A percentile compares a stretch with the other conserved stretches of the same genome.
These are phyloP conservation scores for Lepidium didymum DNA, from an alignment of 345 rosid genomes.

Conservation along the genomic window DNA sequence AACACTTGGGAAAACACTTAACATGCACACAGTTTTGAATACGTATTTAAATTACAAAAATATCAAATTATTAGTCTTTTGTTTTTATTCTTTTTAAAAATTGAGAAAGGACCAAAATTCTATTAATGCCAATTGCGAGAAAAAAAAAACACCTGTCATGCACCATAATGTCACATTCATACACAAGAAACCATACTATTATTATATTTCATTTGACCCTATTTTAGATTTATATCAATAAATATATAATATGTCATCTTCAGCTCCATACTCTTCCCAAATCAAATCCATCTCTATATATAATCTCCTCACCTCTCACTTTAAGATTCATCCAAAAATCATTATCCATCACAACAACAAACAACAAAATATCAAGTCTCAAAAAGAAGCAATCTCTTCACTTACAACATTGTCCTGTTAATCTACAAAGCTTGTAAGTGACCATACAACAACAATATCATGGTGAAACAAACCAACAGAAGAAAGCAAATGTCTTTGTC, in stretches of 20 bases:
- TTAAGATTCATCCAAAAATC: conserved; percentile 7
- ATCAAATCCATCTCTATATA: conserved; percentile 9
- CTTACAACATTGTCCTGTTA: not conserved
- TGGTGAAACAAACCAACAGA: conserved; percentile 21
- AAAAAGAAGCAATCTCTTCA: conserved; percentile 7
- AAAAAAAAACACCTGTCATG: conserved; percentile 29
- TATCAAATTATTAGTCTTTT: not conserved
- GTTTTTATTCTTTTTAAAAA: not conserved
- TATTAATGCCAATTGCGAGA: not conserved
- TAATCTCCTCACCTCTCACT: conserved; percentile 11
- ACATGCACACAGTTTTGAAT: not conserved
- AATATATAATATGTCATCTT: not conserved
- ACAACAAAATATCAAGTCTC: not conserved
- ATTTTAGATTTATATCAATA: conserved; percentile 20
- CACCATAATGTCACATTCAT: conserved; percentile 31
- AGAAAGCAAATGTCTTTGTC: conserved; percentile 1
- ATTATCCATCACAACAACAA: not conserved
- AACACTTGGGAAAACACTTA: conserved; percentile 16
- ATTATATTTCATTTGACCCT: conserved; percentile 19
- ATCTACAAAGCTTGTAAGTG: not conserved
- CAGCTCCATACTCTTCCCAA: conserved; percentile 2
- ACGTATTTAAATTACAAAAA: not conserved
- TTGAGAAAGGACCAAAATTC: conserved; percentile 8
- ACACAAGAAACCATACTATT: conserved; percentile 26
- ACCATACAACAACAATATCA: not conserved